Conservation (phyloP, 2,329 filamentous ascomycete species). For the Atkinsonella hypoxylon region DNA sequence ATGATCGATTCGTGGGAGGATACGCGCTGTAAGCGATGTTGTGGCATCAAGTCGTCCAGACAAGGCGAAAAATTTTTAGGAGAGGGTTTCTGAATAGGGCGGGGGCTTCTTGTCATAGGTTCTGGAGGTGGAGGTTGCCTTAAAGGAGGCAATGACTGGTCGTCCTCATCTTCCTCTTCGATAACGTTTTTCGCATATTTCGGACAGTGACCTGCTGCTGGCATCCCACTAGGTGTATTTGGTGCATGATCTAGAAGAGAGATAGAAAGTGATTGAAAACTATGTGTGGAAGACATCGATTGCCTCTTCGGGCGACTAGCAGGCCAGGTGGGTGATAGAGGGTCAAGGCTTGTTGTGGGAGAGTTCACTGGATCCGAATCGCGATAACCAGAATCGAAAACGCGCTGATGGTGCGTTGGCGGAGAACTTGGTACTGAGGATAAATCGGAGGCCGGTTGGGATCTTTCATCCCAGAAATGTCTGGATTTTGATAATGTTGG, state of each 20-base stretch:
- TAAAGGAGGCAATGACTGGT: constrained; percentile 10
- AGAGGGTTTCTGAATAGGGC: constrained; percentile 24
- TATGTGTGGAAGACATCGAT: constrained; percentile 43
- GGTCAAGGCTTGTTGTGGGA: constrained; percentile 64
- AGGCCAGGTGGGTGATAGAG: constrained; percentile 49
- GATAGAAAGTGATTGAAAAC: constrained; percentile 27
- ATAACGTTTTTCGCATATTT: constrained; percentile 20
- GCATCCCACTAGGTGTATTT: constrained; percentile 11
- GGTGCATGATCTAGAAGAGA: constrained; percentile 22
- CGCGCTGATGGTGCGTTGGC: constrained; percentile 54
- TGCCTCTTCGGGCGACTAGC: constrained; percentile 40
- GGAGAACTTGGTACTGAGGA: constrained; percentile 71
- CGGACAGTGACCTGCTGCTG: constrained; percentile 8
- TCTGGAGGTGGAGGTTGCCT: constrained; percentile 15
- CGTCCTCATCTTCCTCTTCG: constrained; percentile 27
- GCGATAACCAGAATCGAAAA: constrained; percentile 60
- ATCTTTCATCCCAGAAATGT: constrained; percentile 39
- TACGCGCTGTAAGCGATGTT: constrained; percentile 46
- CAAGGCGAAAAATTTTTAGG: constrained; percentile 16
- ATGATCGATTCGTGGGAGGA: constrained; percentile 81
- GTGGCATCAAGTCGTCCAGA: constrained; percentile 25
- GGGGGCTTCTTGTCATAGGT: constrained; percentile 14
- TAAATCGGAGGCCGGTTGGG: constrained; percentile 50
- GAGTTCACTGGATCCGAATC: constrained; percentile 63
- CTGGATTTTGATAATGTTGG: constrained; percentile 29